Percentiles rank a stretch among this genome's conserved stretches.
phyloP scores from a whole-genome alignment of 352 stramenopile species.

The Pythium biforme region DNA sequence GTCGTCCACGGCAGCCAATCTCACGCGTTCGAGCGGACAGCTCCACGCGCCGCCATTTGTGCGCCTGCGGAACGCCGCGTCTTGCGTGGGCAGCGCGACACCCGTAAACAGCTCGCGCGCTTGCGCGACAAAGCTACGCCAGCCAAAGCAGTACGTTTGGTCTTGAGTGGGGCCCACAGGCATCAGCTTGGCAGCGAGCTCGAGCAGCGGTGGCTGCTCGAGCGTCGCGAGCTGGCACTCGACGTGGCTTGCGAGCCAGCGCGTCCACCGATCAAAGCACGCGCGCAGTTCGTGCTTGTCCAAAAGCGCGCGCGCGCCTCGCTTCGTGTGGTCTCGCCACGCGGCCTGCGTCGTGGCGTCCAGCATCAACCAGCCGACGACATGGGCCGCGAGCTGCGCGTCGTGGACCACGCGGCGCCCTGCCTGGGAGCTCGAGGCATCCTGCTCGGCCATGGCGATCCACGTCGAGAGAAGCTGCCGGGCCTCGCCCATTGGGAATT shows the following conservation, averaged over 20 bases:
- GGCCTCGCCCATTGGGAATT: not conserved
- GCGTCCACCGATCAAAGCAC: not conserved
- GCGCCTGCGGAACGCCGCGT: not conserved
- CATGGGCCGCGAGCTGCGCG: conserved; percentile 4
- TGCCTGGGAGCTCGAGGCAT: not conserved
- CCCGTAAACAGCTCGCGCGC: conserved; percentile 1
- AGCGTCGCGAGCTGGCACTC: conserved; percentile 13
- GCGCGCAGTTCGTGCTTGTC: not conserved
- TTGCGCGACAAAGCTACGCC: conserved; percentile 14
- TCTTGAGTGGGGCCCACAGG: not conserved
- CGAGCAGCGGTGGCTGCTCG: conserved; percentile 1
- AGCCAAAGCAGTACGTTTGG: conserved; percentile 6
- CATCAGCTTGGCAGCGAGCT: not conserved
- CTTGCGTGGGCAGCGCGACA: not conserved
- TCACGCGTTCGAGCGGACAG: conserved; percentile 8
- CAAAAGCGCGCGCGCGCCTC: conserved; percentile 6
- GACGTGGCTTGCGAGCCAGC: conserved; percentile 16
- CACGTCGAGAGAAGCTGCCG: not conserved
- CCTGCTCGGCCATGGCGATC: conserved; percentile 1
- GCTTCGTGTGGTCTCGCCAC: conserved; percentile 7
- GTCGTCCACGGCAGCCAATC: not conserved
- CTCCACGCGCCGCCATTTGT: not conserved
- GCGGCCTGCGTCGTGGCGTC: not conserved
- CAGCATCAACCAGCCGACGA: conserved; percentile 14
- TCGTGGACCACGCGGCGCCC: no score